A percentile compares a stretch with the other conserved stretches of the same genome.
These are phyloP conservation scores for Exserohilum turcica DNA, from an alignment of 2,329 filamentous ascomycete genomes.

Conservation along the genomic window DNA sequence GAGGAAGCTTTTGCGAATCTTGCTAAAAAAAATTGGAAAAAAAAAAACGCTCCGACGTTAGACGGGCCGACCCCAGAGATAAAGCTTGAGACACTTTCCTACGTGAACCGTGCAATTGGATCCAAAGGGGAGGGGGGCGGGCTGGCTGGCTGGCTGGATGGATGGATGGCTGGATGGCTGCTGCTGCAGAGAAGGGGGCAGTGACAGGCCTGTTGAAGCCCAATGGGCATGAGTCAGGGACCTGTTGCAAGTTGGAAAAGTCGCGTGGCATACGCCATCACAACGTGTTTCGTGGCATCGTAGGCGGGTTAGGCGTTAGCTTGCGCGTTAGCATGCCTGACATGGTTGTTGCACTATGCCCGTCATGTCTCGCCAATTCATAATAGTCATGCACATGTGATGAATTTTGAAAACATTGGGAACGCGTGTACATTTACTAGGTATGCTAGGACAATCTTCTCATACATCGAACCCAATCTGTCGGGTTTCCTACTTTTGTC, in stretches of 20 bases:
- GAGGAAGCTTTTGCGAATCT: constrained; percentile 16
- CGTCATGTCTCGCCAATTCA: constrained; percentile 10
- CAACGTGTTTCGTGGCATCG: constrained; percentile 12
- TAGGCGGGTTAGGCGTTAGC: constrained; percentile 4
- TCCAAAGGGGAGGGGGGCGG: constrained; percentile 3
- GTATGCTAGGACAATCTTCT: constrained; percentile 1
- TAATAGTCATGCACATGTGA: constrained; percentile 7
- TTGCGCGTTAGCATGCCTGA: constrained; percentile 5
- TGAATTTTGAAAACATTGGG: constrained; percentile 2
- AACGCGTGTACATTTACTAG: constrained; percentile 10
- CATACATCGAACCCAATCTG: neutral
- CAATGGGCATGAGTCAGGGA: constrained; percentile 12
- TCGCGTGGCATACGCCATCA: constrained; percentile 9
- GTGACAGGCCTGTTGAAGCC: constrained; percentile 15
- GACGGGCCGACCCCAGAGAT: constrained; percentile 18
- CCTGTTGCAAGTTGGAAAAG: constrained; percentile 8
- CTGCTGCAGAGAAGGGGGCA: neutral
- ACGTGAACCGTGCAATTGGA: constrained; percentile 13
- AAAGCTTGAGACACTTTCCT: constrained; percentile 9
- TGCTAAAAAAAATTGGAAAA: constrained; percentile 3
- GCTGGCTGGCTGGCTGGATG: too few species aligned
- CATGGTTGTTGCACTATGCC: constrained; percentile 9
- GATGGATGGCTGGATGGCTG: too few species aligned
- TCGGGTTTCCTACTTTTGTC: constrained; percentile 4
- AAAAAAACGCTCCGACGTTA: constrained; percentile 13